These are phyloP conservation scores for Nowakowskiella sp. DNA, from an alignment of 192 early-diverging fungal genomes.

Conservation along the genomic window DNA sequence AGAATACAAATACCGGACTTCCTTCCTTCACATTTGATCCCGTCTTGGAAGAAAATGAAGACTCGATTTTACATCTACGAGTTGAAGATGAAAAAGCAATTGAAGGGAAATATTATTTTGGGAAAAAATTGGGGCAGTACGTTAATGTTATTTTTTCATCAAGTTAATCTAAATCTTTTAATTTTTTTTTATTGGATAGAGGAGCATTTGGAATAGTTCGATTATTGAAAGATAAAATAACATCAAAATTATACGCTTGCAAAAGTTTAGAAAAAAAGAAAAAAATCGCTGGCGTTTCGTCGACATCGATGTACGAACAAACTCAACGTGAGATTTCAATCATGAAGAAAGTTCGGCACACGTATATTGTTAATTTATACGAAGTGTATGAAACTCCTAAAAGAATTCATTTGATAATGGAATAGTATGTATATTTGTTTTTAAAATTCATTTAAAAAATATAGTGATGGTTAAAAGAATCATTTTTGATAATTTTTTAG, in stretches of 20 bases:
- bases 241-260: slow-evolving; percentile 33
- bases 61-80: slow-evolving; percentile 8
- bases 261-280: slow-evolving; percentile 41
- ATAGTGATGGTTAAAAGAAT: background rate
- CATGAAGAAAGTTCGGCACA: slow-evolving; percentile 40
- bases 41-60: slow-evolving; percentile 11
- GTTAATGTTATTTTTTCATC: background rate
- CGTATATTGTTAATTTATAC: slow-evolving; percentile 30
- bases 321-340: slow-evolving; percentile 38
- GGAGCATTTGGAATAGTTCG: slow-evolving; percentile 44
- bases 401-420: slow-evolving; percentile 44
- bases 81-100: slow-evolving; percentile 9
- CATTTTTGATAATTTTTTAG: no score
- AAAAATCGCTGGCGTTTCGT: no score
- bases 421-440: slow-evolving; percentile 28
- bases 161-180: background rate
- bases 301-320: slow-evolving; percentile 32
- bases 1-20: no score
- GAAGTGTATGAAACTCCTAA: slow-evolving; percentile 45
- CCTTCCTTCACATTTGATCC: no score
- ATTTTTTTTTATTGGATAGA: slow-evolving; percentile 12
- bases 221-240: slow-evolving; percentile 27
- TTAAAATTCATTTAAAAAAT: background rate
- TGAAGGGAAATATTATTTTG: slow-evolving; percentile 9
- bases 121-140: slow-evolving; percentile 12